Base-by-base conservation (phyloP, 2,329 filamentous ascomycete genomes). In the Boeremia lycopersici region DNA sequence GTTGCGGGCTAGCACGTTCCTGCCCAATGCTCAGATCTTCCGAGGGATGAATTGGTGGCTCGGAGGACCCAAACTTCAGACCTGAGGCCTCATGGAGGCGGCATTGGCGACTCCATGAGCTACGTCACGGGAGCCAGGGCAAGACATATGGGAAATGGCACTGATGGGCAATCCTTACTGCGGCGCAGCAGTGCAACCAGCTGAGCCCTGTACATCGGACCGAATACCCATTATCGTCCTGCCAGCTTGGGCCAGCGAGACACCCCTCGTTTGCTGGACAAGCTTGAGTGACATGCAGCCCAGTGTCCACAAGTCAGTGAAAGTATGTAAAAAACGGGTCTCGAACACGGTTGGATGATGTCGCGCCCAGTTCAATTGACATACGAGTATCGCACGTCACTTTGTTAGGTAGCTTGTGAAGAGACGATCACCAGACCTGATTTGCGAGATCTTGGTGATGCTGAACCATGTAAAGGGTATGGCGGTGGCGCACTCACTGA, bases 141-240 rank as follows among this genome's bases (percentile, higher is more conserved):
- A 36, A 45, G 38, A 50, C 45, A 49, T 51, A 47, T 50, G 53
- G 53, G 58, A 34, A 40, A 53, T 45, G 42, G 57, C 36, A 29
- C 48, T 44, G 45, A 59, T 41, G 51, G 62, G 46, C 54, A 56
- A 62, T 61, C 56, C 53, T 63, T 58, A 58, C 61, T 57, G 61
- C 59, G 59, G 60, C 55, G 60, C 61, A 60, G 65, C 59, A 59
- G 62, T 64, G 58, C 60, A 38, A 56, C 56, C 61, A 65, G 57
- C 61, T 56, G 39, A 67, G 63, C 60, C 49, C 57, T 53, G 51
- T 43, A 15, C 54, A 65, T 73, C 71, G 71, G 71, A 47, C 71
- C 71, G 71, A 72, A 52, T 71, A 13, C 38, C 53, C 55, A 63
- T 61, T 65, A 62, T 57, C 47, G 59, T 67, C 57, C 56, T 62